Conservation (phyloP, 1,284 basidiomycete genomes). For the Porodaedalea pini region DNA sequence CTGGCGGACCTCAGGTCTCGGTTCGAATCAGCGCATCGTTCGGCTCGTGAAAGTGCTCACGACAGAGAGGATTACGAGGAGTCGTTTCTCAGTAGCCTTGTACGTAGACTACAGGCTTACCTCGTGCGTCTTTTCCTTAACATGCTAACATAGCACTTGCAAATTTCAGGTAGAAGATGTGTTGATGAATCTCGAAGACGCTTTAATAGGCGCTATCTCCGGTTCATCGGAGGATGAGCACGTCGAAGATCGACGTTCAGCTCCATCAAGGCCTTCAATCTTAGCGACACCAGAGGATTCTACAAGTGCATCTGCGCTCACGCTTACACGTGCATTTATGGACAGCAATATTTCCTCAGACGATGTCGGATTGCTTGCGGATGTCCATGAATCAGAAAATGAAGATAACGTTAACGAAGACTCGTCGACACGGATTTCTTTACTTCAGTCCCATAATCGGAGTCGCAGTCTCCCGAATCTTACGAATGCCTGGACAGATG, state of each 20-base stretch:
- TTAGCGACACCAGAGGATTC: conserved; percentile 3
- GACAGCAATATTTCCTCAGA: conserved; percentile 11
- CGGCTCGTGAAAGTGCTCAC: background rate
- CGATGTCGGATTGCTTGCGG: background rate
- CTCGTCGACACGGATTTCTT: background rate
- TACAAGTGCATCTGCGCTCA: conserved; percentile 7
- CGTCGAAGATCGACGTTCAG: background rate
- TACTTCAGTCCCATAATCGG: background rate
- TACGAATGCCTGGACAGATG: background rate
- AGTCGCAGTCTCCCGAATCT: background rate
- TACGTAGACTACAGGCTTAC: background rate
- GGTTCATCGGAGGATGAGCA: conserved; percentile 5
- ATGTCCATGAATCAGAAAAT: conserved; percentile 5
- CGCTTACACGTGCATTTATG: conserved; percentile 19
- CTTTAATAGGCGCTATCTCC: background rate
- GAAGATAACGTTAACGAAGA: background rate
- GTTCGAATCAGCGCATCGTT: background rate
- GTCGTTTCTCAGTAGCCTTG: conserved; percentile 1
- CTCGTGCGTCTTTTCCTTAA: background rate
- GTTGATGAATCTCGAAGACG: conserved; percentile 3
- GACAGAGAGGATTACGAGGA: background rate
- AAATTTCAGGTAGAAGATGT: conserved; percentile 3
- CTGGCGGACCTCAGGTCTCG: background rate
- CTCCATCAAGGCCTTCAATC: conserved; percentile 1
- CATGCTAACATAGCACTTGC: background rate